Conservation (phyloP, 2,329 filamentous ascomycete species). For the Phoma sp. region DNA sequence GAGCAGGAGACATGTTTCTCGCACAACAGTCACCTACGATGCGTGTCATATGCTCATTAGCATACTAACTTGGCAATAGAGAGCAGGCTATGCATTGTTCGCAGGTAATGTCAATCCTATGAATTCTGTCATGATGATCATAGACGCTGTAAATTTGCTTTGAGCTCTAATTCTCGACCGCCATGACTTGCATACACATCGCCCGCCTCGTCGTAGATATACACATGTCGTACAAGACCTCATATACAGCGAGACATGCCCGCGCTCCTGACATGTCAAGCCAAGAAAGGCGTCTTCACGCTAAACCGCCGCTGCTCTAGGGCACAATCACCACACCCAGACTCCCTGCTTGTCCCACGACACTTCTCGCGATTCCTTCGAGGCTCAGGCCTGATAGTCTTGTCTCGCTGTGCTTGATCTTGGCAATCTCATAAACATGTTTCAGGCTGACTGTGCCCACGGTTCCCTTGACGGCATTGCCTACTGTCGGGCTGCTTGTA, state of each 20-base stretch:
- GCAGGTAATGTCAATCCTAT: too few relatives aligned
- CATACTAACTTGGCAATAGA: not conserved
- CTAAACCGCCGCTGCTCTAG: slow-evolving; percentile 23
- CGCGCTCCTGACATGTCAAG: not conserved
- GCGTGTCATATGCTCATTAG: not conserved
- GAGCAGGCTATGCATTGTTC: too few relatives aligned
- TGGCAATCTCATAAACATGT: slow-evolving; percentile 96
- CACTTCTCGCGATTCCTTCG: slow-evolving; percentile 80
- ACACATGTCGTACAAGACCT: slow-evolving; percentile 3
- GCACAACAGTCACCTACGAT: not conserved
- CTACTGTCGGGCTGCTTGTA: slow-evolving; percentile 40
- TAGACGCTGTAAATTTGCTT: not conserved
- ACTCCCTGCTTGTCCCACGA: slow-evolving; percentile 61
- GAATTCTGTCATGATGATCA: too few relatives aligned
- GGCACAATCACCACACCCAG: slow-evolving; percentile 59
- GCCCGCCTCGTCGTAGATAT: not conserved
- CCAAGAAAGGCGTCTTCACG: not conserved
- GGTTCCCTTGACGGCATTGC: slow-evolving; percentile 73
- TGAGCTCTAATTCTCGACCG: not conserved
- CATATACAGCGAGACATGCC: not conserved
- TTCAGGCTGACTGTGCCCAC: slow-evolving; percentile 91
- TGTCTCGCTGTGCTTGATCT: slow-evolving; percentile 75
- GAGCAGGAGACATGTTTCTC: not conserved
- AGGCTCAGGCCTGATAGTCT: slow-evolving; percentile 73
- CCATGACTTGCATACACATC: not conserved